Percentiles rank a stretch among this genome's conserved stretches.
Evolutionary conservation across 306 rosid species (phyloP).

Genomic region (Ormosia emarginata): DNA sequence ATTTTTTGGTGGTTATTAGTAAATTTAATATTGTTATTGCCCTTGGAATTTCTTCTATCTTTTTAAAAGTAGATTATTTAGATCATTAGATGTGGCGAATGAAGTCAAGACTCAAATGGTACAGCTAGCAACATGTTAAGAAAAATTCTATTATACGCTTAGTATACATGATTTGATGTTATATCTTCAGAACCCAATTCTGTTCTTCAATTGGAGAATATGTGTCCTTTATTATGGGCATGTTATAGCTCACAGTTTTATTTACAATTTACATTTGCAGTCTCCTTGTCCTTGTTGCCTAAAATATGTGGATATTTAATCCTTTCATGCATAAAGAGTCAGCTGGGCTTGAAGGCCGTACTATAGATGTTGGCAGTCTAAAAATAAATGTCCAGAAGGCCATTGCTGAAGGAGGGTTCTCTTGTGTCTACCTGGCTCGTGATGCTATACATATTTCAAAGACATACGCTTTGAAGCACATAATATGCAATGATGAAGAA

Average conservation of each 20-base stretch:
- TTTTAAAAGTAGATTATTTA: not conserved
- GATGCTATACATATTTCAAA: slow-evolving; percentile 71
- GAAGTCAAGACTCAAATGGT: not conserved
- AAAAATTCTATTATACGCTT: not conserved
- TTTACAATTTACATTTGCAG: slow-evolving; percentile 29
- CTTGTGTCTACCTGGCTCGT: slow-evolving; percentile 88
- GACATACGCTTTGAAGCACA: slow-evolving; percentile 95
- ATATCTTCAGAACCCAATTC: not conserved
- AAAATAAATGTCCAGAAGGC: slow-evolving; percentile 69
- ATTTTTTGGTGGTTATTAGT: not conserved
- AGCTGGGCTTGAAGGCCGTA: slow-evolving; percentile 87
- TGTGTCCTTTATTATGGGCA: not conserved
- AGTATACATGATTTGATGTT: slow-evolving; percentile 6
- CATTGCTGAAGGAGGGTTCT: slow-evolving; percentile 98
- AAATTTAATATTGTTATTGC: not conserved
- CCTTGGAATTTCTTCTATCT: not conserved
- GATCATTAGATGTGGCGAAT: not conserved
- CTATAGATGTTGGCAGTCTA: slow-evolving; percentile 79
- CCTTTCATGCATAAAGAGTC: slow-evolving; percentile 87
- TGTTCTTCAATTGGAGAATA: not conserved
- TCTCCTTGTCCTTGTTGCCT: slow-evolving; percentile 5
- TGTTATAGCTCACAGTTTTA: slow-evolving; percentile 10
- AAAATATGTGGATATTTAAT: slow-evolving; percentile 89
- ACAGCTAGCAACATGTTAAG: not conserved
- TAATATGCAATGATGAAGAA: slow-evolving; percentile 87